Evolutionary conservation across 805 yeast genomes (phyloP), one percentile per base, ranked within the genome.

Genomic region (Wickerhamomyces sydowiorum): DNA sequence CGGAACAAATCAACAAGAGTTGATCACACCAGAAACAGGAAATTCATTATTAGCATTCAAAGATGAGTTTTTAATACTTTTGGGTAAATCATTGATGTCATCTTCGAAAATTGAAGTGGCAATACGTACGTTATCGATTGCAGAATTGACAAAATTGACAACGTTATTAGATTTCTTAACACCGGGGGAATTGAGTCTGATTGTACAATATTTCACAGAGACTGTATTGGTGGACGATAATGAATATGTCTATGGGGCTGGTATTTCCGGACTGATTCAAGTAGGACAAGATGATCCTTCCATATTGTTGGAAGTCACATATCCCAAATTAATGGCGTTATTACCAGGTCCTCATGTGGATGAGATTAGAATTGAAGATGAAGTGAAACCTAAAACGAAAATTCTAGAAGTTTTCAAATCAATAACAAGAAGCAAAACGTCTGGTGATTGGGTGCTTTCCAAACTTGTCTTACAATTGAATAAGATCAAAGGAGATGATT

Each of bases 81-180:
- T 87, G 49, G 79, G 89, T n/a, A 81, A 77, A 53, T 72, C 86
- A 5, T 67, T 90, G 38, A 75, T 82, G 56, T 73, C 83, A 0
- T 72, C 86, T 0, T 78, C 95, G 0, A 72, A 70, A 27, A 64
- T 76, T 24, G 96, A 86, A 52, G 80, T 80, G 10, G 76, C 89
- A 1, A 67, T 88, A 43, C 72, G 88, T 52, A 71, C 83, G 22
- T 64, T 82, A 32, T 76, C 93, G 1, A 66, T 85, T 23, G 76
- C 76, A 41, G 86, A 84, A 36, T 69, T 88, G 39, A 70, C 79
- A 1, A 76, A 77, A 39, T 54, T 87, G 34, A 65, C 80, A 8
- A 63, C 68, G 24, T 63, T 85, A 49, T 59, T 63, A 2, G 64
- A 62, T 1, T 80, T 76, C 48, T 61, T 88, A 37, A 60, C 61